These are phyloP conservation scores for Linaria vulgaris DNA, from an alignment of 257 asterid genomes.

Conservation along the genomic window DNA sequence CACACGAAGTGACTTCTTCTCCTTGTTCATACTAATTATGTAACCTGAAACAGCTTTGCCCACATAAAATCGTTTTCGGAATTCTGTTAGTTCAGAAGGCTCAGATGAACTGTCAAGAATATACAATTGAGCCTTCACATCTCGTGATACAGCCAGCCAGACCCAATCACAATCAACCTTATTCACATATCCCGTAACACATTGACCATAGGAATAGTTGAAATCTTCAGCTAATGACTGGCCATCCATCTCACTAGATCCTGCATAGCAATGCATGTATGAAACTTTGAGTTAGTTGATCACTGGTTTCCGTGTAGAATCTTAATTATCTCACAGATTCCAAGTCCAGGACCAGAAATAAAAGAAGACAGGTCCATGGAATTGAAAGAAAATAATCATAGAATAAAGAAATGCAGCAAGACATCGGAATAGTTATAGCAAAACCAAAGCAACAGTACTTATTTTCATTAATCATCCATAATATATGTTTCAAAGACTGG, in stretches of 20 bases:
- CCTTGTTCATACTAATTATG: slow-evolving; percentile 52
- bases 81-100: slow-evolving; percentile 69
- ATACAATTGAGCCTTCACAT: slow-evolving; percentile 66
- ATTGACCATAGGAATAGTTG: slow-evolving; percentile 59
- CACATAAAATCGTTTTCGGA: slow-evolving; percentile 63
- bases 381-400: neutral
- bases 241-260: slow-evolving; percentile 40
- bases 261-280: slow-evolving; percentile 43
- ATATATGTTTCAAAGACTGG: neutral
- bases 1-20: slow-evolving; percentile 73
- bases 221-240: slow-evolving; percentile 37
- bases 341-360: neutral
- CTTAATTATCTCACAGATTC: neutral
- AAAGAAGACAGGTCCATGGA: slow-evolving; percentile 3
- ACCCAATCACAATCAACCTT: slow-evolving; percentile 82
- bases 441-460: slow-evolving; percentile 8
- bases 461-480: neutral
- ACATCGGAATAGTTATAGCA: neutral
- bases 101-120: slow-evolving; percentile 79
- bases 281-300: slow-evolving; percentile 20
- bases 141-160: slow-evolving; percentile 74
- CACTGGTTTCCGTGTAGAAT: neutral
- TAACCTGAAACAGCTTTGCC: slow-evolving; percentile 71
- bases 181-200: slow-evolving; percentile 75
- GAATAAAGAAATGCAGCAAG: neutral